phyloP scores from a whole-genome alignment of 345 rosid species.

The Cardamine occulta region DNA sequence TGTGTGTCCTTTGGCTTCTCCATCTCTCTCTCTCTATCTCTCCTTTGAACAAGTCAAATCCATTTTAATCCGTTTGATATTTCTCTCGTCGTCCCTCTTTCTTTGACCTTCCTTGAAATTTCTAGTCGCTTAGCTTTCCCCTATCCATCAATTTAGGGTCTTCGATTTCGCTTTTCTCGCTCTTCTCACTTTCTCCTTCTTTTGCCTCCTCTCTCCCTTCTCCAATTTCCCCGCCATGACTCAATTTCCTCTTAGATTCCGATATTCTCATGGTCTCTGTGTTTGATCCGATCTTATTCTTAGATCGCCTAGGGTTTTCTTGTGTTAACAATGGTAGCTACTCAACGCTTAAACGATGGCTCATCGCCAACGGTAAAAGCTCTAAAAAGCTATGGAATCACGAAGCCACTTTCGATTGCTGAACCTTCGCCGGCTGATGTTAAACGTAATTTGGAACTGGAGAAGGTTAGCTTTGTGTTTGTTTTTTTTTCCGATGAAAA shows the following conservation, averaged over 20 bases:
- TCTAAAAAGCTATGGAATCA: conserved; percentile 55
- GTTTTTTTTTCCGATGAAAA: not conserved
- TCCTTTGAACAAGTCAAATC: conserved; percentile 26
- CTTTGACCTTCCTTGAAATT: conserved; percentile 24
- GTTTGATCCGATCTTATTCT: conserved; percentile 2
- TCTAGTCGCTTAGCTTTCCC: not conserved
- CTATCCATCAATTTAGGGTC: conserved; percentile 24
- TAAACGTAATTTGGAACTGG: conserved; percentile 62
- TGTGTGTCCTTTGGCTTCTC: not conserved
- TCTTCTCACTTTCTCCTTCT: not conserved
- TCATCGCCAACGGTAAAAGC: conserved; percentile 21
- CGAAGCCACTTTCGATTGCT: conserved; percentile 75
- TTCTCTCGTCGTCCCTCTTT: not conserved
- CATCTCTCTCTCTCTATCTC: conserved; percentile 15
- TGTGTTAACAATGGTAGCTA: conserved; percentile 49
- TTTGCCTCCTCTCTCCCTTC: not conserved
- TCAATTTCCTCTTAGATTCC: not conserved
- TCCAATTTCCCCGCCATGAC: not conserved
- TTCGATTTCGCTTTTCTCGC: conserved; percentile 13
- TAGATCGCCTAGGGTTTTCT: conserved; percentile 15
- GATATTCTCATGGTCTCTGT: conserved; percentile 1
- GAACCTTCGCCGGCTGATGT: conserved; percentile 72
- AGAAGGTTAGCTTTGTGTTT: conserved; percentile 52
- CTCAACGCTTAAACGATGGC: conserved; percentile 43
- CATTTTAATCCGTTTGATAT: conserved; percentile 1